Evolutionary conservation across 164 flowering plant species (phyloP).

Genomic region (Nymphaea thermarum): DNA sequence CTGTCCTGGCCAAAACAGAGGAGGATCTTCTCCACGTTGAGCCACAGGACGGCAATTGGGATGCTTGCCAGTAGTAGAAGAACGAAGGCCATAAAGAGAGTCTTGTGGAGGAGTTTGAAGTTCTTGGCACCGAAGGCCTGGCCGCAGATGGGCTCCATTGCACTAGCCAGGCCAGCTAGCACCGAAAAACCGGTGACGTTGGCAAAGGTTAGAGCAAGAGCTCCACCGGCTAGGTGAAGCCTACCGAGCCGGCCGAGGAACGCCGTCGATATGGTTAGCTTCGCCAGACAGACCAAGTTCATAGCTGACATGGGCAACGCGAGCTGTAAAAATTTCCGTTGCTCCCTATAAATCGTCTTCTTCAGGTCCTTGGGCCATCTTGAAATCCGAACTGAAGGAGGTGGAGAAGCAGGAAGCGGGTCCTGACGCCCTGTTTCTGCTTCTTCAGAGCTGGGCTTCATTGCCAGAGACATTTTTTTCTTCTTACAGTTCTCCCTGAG

Average conservation of each 20-base stretch:
- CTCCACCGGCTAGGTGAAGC: conserved; percentile 69
- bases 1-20: conserved; percentile 53
- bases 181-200: conserved; percentile 86
- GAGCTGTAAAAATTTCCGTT: conserved; percentile 34
- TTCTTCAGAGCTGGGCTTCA: neutral
- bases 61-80: conserved; percentile 39
- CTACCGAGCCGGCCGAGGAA: conserved; percentile 76
- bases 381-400: conserved; percentile 1
- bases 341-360: conserved; percentile 30
- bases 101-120: conserved; percentile 64
- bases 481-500: too few relatives aligned
- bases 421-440: neutral
- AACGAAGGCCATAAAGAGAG: conserved; percentile 51
- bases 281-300: conserved; percentile 69
- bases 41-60: conserved; percentile 65
- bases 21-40: conserved; percentile 61
- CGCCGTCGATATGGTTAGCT: conserved; percentile 58
- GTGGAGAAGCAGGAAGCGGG: neutral
- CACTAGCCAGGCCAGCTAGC: conserved; percentile 67
- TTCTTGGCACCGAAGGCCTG: conserved; percentile 87
- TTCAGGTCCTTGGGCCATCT: conserved; percentile 23
- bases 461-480: neutral
- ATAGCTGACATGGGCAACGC: conserved; percentile 50
- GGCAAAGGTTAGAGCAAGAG: conserved; percentile 80
- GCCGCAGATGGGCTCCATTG: conserved; percentile 94